Percentiles rank a stretch among this genome's conserved stretches.
These are phyloP conservation scores for Fusarium protoensiforme DNA, from an alignment of 2,329 filamentous ascomycete species.

Conservation along the genomic window DNA sequence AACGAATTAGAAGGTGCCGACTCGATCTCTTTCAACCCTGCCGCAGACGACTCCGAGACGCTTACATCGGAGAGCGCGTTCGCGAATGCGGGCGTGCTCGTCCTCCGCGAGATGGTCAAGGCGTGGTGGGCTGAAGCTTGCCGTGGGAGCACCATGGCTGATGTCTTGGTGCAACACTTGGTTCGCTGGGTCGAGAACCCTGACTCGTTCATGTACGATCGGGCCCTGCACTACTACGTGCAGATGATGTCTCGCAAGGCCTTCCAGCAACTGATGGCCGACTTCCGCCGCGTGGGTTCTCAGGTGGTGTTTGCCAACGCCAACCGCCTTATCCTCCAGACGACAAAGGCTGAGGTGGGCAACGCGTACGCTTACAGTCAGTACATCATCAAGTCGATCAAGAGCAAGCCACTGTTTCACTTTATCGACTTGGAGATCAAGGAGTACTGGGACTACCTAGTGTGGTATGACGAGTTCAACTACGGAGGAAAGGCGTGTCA, in stretches of 20 bases:
- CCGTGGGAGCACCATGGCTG: constrained; percentile 90
- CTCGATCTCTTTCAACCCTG: constrained; percentile 81
- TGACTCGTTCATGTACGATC: constrained; percentile 94
- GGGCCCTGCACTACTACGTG: constrained; percentile 94
- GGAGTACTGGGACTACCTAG: constrained; percentile 98
- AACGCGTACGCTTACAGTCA: constrained; percentile 97
- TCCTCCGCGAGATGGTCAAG: constrained; percentile 98
- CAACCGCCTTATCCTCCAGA: constrained; percentile 90
- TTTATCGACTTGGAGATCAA: constrained; percentile 98
- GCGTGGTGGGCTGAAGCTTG: constrained; percentile 98
- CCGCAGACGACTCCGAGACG: constrained; percentile 56
- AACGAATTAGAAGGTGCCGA: constrained; percentile 95
- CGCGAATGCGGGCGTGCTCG: constrained; percentile 88
- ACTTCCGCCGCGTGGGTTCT: constrained; percentile 94
- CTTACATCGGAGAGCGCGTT: constrained; percentile 91
- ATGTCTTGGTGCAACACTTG: constrained; percentile 96
- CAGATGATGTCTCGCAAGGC: constrained; percentile 99
- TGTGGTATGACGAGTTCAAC: constrained; percentile 99
- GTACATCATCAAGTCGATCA: constrained; percentile 98
- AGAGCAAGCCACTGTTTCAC: constrained; percentile 93
- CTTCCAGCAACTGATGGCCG: constrained; percentile 94
- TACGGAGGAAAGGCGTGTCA: constrained; percentile 94
- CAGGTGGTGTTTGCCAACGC: constrained; percentile 95
- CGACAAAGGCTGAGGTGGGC: constrained; percentile 94
- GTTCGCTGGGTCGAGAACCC: constrained; percentile 97